phyloP scores from a whole-genome alignment of 1,284 basidiomycete species.

The Ustilago xerochloae region DNA sequence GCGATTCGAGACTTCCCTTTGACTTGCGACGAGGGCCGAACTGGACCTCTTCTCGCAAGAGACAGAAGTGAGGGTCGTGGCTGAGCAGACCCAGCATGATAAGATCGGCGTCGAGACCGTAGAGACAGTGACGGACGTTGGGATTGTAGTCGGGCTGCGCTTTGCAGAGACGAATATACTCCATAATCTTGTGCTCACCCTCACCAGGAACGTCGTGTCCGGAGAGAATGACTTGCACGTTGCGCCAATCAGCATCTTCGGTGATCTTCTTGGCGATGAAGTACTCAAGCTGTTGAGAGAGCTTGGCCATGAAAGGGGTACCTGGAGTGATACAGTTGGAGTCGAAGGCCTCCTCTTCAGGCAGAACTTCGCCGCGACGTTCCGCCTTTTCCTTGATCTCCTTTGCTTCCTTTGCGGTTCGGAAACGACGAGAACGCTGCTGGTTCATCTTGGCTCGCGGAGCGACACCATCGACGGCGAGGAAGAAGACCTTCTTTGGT shows the following conservation, averaged over 20 bases:
- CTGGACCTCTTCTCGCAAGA: conserved; percentile 96
- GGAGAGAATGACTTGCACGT: conserved; percentile 90
- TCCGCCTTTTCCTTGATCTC: conserved; percentile 87
- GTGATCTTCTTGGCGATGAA: conserved; percentile 75
- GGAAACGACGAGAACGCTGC: conserved; percentile 83
- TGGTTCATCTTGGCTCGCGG: conserved; percentile 99
- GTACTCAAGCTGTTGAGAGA: conserved; percentile 91
- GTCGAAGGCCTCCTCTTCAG: conserved; percentile 94
- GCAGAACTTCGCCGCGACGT: conserved; percentile 87
- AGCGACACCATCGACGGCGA: conserved; percentile 98
- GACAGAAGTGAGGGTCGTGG: conserved; percentile 98
- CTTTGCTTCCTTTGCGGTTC: conserved; percentile 91
- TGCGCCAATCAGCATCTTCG: conserved; percentile 76
- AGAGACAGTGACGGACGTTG: conserved; percentile 93
- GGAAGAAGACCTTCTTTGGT: conserved; percentile 87
- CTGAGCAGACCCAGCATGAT: conserved; percentile 97
- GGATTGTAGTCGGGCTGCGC: conserved; percentile 95
- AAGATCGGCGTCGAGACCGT: conserved; percentile 97
- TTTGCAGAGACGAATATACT: conserved; percentile 93
- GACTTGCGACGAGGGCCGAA: conserved; percentile 80
- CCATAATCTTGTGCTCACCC: conserved; percentile 99
- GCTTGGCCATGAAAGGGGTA: conserved; percentile 90
- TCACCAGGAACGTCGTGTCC: conserved; percentile 98
- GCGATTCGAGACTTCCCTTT: conserved; percentile 81
- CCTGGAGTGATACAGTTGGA: conserved; percentile 99